Evolutionary conservation across 2,329 filamentous ascomycete genomes (phyloP), one percentile per base, ranked within the genome.

Genomic region (Claviceps purpurea): DNA sequence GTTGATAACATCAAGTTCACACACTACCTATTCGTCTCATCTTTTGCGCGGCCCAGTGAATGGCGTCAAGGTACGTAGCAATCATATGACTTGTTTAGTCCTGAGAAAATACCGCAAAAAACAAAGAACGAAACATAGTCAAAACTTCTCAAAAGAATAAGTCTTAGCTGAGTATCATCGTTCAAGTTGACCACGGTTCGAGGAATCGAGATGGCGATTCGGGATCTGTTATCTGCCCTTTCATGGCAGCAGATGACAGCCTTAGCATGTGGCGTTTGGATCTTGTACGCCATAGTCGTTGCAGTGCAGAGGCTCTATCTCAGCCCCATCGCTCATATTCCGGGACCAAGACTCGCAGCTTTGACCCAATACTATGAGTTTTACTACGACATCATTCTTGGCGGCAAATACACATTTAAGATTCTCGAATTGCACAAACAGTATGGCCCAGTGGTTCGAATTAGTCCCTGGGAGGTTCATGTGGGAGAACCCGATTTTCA

Each of bases 301-400:
- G 60, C 61, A 11, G 55, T 67, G 50, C 59, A 60, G 50, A 59
- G 68, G 49, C 56, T 70, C 24, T 68, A 61, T 57, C 59, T 70
- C 50, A 69, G 68, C 52, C 67, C 69, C 11, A 61, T 70, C 40
- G 61, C 67, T 47, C 61, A 64, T 50, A 64, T 71, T 46, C 68
- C 69, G 0, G 69, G 69, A 3, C 68, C 68, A 50, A 67, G 58
- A 55, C 61, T 71, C 37, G 67, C 69, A 26, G 68, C 68, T 4
- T 56, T 68, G 47, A 69, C 67, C 48, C 60, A 65, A 49, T 68
- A 64, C 60, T 70, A 70, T 52, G 68, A 70, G 55, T 65, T 66
- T 48, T 74, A 72, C 58, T 72, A 72, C 53, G 70, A 74, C 51
- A 61, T 72, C 20, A 51, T 70, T 43, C 60, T 67, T 5, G 64